phyloP scores from a whole-genome alignment of 805 yeast genomes.

The Starmera pachycereana region DNA sequence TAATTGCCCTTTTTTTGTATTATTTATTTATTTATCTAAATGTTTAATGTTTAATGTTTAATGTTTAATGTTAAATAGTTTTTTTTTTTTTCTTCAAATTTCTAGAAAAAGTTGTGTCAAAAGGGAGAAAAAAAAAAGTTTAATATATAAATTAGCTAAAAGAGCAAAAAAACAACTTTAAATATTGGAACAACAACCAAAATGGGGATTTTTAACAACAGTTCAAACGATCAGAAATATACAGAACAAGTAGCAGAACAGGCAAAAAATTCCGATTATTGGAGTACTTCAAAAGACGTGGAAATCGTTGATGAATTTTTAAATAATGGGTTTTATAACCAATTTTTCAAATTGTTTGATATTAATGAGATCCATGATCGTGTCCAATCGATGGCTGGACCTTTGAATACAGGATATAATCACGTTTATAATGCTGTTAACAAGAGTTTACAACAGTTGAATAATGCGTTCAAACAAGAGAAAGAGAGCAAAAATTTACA shows the following conservation, averaged over 20 bases:
- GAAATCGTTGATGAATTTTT: neutral
- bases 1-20: too few species aligned
- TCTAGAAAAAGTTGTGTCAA: too few species aligned
- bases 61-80: too few species aligned
- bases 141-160: too few species aligned
- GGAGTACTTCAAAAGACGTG: neutral
- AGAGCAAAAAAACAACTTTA: too few species aligned
- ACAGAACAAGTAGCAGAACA: neutral
- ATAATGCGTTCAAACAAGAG: slow-evolving; percentile 1
- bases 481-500: slow-evolving; percentile 27
- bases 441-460: slow-evolving; percentile 4
- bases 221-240: slow-evolving; percentile 1
- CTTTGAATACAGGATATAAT: neutral
- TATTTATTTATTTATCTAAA: too few species aligned
- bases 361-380: neutral
- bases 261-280: neutral
- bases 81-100: too few species aligned
- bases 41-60: too few species aligned
- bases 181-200: too few species aligned
- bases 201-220: slow-evolving; percentile 4
- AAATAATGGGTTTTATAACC: neutral
- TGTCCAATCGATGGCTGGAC: neutral
- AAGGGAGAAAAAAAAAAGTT: too few species aligned
- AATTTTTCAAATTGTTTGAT: neutral
- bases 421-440: neutral